Conservation (phyloP, 2,329 filamentous ascomycete genomes). For the Pseudohalonectria lignicola region DNA sequence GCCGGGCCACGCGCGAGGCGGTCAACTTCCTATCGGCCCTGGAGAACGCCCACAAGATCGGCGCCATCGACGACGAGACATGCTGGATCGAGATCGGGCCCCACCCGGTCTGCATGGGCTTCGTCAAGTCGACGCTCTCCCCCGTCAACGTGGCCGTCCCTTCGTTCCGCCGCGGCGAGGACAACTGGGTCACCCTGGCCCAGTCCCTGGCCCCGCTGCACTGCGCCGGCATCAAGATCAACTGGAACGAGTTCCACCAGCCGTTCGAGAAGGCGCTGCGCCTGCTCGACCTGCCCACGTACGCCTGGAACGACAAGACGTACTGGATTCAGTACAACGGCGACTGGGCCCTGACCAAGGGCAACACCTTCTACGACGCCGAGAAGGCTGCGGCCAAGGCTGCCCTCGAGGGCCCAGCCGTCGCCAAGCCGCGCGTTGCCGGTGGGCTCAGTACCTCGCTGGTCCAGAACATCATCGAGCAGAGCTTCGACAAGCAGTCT, state of each 20-base stretch:
- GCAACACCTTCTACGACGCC: constrained; percentile 24
- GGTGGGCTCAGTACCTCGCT: constrained; percentile 17
- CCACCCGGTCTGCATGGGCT: constrained; percentile 50
- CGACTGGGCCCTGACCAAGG: constrained; percentile 54
- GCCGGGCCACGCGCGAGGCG: constrained; percentile 48
- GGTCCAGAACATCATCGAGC: constrained; percentile 24
- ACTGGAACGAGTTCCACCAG: constrained; percentile 58
- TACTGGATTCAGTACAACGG: constrained; percentile 59
- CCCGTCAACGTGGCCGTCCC: constrained; percentile 18
- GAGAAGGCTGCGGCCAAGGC: constrained; percentile 16
- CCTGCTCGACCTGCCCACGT: constrained; percentile 55
- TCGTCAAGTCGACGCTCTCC: constrained; percentile 44
- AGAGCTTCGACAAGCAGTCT: constrained; percentile 14
- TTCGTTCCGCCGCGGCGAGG: constrained; percentile 42
- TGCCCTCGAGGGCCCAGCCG: constrained; percentile 2
- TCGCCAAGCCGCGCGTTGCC: background rate
- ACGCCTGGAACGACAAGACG: constrained; percentile 59
- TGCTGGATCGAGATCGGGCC: constrained; percentile 60
- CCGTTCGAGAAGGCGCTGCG: constrained; percentile 42
- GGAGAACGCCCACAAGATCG: constrained; percentile 32
- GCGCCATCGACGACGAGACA: constrained; percentile 41
- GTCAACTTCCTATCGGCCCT: constrained; percentile 55
- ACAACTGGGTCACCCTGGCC: constrained; percentile 45
- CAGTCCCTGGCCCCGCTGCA: constrained; percentile 36
- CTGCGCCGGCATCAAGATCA: constrained; percentile 44